Conservation (phyloP, 441 rosid genomes). For the Breynia disticha region DNA sequence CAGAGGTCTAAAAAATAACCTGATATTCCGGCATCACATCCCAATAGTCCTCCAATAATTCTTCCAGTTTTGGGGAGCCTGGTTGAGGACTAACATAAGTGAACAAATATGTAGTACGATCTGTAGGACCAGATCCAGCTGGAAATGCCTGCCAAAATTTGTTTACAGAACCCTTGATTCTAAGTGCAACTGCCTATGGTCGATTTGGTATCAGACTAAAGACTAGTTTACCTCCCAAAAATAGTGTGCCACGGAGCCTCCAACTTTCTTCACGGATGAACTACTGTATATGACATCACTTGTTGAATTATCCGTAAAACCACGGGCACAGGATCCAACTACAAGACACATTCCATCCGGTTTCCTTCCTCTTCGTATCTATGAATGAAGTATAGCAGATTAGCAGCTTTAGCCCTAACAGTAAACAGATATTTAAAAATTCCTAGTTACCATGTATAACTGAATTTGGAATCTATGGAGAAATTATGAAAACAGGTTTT, state of each 20-base stretch:
- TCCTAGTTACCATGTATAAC: not conserved
- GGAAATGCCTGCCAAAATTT: slow-evolving; percentile 74
- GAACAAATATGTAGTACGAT: slow-evolving; percentile 95
- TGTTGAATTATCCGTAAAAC: slow-evolving; percentile 59
- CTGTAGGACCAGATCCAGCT: slow-evolving; percentile 80
- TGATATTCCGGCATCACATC: slow-evolving; percentile 85
- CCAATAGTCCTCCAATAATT: slow-evolving; percentile 86
- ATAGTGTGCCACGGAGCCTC: slow-evolving; percentile 57
- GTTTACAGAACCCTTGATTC: slow-evolving; percentile 10
- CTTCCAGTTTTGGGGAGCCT: slow-evolving; percentile 70
- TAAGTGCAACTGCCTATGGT: slow-evolving; percentile 8
- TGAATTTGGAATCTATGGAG: not conserved
- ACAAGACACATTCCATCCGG: slow-evolving; percentile 97
- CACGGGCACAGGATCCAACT: slow-evolving; percentile 92
- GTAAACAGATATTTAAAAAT: slow-evolving; percentile 3
- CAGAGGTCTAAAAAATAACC: slow-evolving; percentile 29
- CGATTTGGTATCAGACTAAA: slow-evolving; percentile 4
- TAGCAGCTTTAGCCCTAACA: slow-evolving; percentile 6
- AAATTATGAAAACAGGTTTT: not conserved
- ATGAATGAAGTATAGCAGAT: slow-evolving; percentile 13
- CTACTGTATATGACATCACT: slow-evolving; percentile 89
- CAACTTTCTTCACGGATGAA: slow-evolving; percentile 56
- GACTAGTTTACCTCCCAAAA: slow-evolving; percentile 81
- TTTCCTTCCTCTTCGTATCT: slow-evolving; percentile 80
- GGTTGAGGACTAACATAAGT: slow-evolving; percentile 84